phyloP scores from a whole-genome alignment of 139 green algal genomes.

The Closterium sp. region DNA sequence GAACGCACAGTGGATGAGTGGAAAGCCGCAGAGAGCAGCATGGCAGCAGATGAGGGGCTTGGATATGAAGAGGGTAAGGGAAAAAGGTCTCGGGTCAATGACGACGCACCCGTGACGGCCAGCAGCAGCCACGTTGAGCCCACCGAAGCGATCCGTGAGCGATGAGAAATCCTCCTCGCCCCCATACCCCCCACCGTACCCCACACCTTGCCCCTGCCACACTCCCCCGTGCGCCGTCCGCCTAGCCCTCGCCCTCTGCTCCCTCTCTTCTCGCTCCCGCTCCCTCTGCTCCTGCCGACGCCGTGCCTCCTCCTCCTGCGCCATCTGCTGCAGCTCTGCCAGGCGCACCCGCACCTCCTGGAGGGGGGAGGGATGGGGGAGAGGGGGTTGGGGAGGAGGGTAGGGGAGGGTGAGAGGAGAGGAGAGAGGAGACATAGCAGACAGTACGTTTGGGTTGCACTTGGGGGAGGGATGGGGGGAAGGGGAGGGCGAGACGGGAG shows the following conservation, averaged over 20 bases:
- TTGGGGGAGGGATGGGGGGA: not conserved
- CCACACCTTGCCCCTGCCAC: not conserved
- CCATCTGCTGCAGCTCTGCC: no score
- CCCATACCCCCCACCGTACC: not conserved
- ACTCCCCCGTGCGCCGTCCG: not conserved
- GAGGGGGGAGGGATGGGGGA: not conserved
- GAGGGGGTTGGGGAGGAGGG: not conserved
- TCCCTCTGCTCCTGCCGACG: no score
- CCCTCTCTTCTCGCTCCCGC: not conserved
- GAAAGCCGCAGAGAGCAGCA: no score
- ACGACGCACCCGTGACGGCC: no score
- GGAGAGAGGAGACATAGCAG: not conserved
- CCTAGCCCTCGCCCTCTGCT: not conserved
- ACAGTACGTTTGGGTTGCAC: no score
- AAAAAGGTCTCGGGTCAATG: no score
- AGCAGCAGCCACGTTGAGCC: not conserved
- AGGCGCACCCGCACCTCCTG: no score
- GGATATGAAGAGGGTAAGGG: no score
- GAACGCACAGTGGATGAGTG: no score
- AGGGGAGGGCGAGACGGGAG: not conserved
- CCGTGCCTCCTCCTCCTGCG: no score
- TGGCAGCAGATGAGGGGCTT: no score
- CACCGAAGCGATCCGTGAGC: not conserved
- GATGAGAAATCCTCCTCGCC: not conserved
- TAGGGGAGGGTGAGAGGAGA: not conserved